phyloP scores from a whole-genome alignment of 192 early-diverging fungal species.

The Chytriomyces confervae region DNA sequence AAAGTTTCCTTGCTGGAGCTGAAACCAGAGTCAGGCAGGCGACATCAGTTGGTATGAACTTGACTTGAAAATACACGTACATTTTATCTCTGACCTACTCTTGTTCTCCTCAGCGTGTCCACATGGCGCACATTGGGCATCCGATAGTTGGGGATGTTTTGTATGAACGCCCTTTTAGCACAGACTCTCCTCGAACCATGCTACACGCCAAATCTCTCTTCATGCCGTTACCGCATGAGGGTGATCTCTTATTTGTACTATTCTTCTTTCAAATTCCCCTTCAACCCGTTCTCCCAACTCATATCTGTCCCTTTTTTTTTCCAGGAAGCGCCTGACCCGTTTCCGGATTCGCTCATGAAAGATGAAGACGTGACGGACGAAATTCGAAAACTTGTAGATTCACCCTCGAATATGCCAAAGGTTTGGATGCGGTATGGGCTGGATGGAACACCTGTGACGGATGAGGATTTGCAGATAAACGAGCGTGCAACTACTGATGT shows the following conservation, averaged over 20 bases:
- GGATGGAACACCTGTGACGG: constrained; percentile 5
- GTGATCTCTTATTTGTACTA: background rate
- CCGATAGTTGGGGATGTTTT: constrained; percentile 43
- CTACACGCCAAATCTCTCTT: constrained; percentile 35
- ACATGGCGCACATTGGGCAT: constrained; percentile 38
- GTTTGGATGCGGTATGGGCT: constrained; percentile 30
- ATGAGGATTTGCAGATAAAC: background rate
- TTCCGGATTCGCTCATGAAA: background rate
- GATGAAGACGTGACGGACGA: constrained; percentile 12
- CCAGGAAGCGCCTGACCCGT: constrained; percentile 26
- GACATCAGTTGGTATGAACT: constrained; percentile 37
- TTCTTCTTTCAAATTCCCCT: no score
- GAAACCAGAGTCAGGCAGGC: constrained; percentile 36
- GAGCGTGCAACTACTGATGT: background rate
- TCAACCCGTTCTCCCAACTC: background rate
- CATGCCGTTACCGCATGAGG: constrained; percentile 11
- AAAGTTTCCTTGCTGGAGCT: constrained; percentile 34
- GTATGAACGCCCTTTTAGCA: constrained; percentile 38
- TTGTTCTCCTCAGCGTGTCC: constrained; percentile 25
- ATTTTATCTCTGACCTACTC: background rate
- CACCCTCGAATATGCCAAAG: background rate
- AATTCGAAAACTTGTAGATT: background rate
- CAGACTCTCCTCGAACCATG: constrained; percentile 40
- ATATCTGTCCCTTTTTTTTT: background rate
- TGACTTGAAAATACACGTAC: background rate